These are phyloP conservation scores for Dimocarpus longan DNA, from an alignment of 345 rosid species.

Conservation along the genomic window DNA sequence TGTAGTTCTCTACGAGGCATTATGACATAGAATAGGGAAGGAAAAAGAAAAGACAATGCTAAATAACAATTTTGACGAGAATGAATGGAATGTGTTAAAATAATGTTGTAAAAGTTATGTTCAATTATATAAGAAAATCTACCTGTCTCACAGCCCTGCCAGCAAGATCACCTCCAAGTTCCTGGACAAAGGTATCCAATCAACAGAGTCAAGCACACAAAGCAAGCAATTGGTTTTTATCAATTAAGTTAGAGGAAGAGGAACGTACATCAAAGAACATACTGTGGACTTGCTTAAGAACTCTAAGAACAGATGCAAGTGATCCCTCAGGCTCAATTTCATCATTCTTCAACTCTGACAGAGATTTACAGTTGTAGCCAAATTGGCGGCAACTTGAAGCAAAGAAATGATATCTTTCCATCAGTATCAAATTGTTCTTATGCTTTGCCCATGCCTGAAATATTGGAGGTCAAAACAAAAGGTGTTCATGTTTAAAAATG, in stretches of 20 bases:
- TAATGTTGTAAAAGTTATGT: neutral
- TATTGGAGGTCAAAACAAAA: conserved; percentile 13
- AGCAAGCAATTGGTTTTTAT: neutral
- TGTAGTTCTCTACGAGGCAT: neutral
- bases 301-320: conserved; percentile 71
- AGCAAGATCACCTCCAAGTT: conserved; percentile 40
- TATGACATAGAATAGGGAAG: neutral
- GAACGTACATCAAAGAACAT: conserved; percentile 63
- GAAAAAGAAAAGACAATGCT: neutral
- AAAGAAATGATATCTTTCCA: conserved; percentile 92
- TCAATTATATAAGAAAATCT: conserved; percentile 1
- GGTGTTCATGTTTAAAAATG: neutral
- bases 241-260: neutral
- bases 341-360: conserved; percentile 74
- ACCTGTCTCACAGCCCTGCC: conserved; percentile 77
- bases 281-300: conserved; percentile 57
- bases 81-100: neutral
- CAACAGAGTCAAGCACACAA: conserved; percentile 22
- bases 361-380: conserved; percentile 64
- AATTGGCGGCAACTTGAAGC: conserved; percentile 88
- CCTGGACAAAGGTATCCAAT: conserved; percentile 36
- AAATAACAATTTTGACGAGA: neutral
- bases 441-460: conserved; percentile 79
- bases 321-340: conserved; percentile 78
- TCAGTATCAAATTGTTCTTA: conserved; percentile 78